A percentile compares a stretch with the other conserved stretches of the same genome.
Conservation (phyloP, 2,329 filamentous ascomycete genomes). For the Pyrenophora tritici-repentis region DNA sequence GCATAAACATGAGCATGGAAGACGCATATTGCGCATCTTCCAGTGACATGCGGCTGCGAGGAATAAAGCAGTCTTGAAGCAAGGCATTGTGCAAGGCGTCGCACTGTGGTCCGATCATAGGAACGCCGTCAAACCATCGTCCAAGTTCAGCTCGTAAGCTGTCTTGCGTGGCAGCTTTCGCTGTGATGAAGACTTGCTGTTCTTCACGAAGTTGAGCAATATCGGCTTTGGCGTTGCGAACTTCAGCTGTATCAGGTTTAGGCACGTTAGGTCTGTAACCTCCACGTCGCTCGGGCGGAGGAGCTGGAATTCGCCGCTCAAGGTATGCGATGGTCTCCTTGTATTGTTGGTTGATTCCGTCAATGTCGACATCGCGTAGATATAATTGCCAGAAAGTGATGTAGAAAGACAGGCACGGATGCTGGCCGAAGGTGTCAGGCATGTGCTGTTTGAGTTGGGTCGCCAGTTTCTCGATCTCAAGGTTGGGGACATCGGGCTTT, state of each 20-base stretch:
- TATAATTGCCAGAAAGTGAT: slow-evolving; percentile 91
- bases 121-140: slow-evolving; percentile 73
- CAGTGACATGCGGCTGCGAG: slow-evolving; percentile 80
- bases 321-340: slow-evolving; percentile 67
- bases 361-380: slow-evolving; percentile 72
- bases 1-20: slow-evolving; percentile 83
- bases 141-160: slow-evolving; percentile 76
- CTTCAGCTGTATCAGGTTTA: slow-evolving; percentile 62
- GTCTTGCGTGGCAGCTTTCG: slow-evolving; percentile 57
- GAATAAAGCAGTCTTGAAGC: slow-evolving; percentile 90
- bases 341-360: slow-evolving; percentile 72
- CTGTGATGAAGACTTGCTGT: slow-evolving; percentile 59
- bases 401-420: slow-evolving; percentile 80
- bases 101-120: slow-evolving; percentile 63
- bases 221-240: slow-evolving; percentile 73
- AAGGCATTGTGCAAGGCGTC: slow-evolving; percentile 71
- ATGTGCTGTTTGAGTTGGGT: slow-evolving; percentile 67
- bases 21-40: slow-evolving; percentile 89
- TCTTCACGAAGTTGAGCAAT: slow-evolving; percentile 59
- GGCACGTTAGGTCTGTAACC: slow-evolving; percentile 55
- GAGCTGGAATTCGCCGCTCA: slow-evolving; percentile 35
- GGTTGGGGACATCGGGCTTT: slow-evolving; percentile 56
- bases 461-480: slow-evolving; percentile 75
- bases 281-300: slow-evolving; percentile 70
- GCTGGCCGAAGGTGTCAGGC: slow-evolving; percentile 67